A percentile compares a stretch with the other conserved stretches of the same genome.
phyloP scores from a whole-genome alignment of 306 rosid genomes.

The Urtica urens region DNA sequence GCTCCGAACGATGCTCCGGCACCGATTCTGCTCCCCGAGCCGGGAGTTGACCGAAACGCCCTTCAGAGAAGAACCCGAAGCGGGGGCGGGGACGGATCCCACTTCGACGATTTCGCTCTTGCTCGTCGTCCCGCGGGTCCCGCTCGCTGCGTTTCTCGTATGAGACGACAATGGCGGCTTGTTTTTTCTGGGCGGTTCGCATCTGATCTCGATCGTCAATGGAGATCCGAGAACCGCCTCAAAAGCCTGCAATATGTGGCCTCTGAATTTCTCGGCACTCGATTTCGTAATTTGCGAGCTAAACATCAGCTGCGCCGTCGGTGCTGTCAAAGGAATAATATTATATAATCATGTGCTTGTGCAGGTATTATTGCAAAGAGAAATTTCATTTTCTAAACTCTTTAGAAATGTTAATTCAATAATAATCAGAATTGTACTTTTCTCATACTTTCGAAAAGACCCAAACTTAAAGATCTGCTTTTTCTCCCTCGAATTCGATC shows the following conservation, averaged over 20 bases:
- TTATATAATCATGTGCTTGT: too few relatives aligned
- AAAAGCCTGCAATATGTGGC: constrained; percentile 67
- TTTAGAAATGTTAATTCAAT: too few relatives aligned
- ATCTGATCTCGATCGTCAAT: constrained; percentile 74
- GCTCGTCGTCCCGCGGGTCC: constrained; percentile 32
- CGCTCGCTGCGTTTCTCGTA: constrained; percentile 29
- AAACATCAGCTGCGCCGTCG: constrained; percentile 75
- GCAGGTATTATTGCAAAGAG: too few relatives aligned
- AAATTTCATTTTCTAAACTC: too few relatives aligned
- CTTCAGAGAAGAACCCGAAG: constrained; percentile 29
- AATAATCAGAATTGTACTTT: too few relatives aligned
- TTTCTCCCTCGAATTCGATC: too few relatives aligned
- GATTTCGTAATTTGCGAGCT: constrained; percentile 68
- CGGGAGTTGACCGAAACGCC: constrained; percentile 34
- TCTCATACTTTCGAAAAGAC: too few relatives aligned
- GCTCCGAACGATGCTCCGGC: constrained; percentile 77
- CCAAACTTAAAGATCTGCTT: too few relatives aligned
- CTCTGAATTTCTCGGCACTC: constrained; percentile 69
- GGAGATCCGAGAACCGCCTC: constrained; percentile 70
- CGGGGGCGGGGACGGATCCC: constrained; percentile 46
- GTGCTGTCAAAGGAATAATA: constrained; percentile 48
- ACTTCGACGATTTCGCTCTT: constrained; percentile 76
- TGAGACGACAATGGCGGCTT: constrained; percentile 40
- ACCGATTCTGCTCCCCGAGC: constrained; percentile 45
- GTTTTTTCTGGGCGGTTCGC: constrained; percentile 43